Conservation (phyloP, 768 basidiomycete species). For the Hypholoma sublateritium region DNA sequence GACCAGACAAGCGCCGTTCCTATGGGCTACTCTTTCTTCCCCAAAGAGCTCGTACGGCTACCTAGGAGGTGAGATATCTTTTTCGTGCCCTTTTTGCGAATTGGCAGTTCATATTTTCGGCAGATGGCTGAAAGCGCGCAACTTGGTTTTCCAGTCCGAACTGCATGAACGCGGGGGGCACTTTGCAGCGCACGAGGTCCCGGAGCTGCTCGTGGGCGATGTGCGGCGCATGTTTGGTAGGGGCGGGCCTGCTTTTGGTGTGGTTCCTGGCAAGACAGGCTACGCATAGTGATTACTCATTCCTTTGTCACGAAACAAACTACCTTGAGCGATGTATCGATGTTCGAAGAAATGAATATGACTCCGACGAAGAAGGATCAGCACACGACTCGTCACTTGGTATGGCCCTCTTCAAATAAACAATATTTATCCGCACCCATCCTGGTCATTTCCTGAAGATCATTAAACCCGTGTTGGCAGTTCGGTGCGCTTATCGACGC, state of each 20-base stretch:
- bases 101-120: not conserved
- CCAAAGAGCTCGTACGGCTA: constrained; percentile 37
- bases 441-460: no score
- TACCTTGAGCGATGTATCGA: no score
- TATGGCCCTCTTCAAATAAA: no score
- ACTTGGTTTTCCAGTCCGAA: constrained; percentile 44
- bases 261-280: constrained; percentile 44
- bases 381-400: no score
- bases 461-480: no score
- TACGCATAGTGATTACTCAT: constrained; percentile 21
- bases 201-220: constrained; percentile 46
- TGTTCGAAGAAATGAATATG: no score
- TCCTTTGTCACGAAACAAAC: no score
- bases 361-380: no score
- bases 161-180: constrained; percentile 53
- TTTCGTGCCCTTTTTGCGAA: not conserved
- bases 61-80: constrained; percentile 29
- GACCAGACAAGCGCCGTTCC: constrained; percentile 32
- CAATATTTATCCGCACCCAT: no score
- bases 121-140: constrained; percentile 42
- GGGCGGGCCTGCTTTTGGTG: constrained; percentile 45
- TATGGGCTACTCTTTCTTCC: constrained; percentile 51
- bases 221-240: constrained; percentile 56
- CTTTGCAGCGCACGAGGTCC: constrained; percentile 54
- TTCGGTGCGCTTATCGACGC: no score